phyloP scores from a whole-genome alignment of 306 rosid species.

The Phaseolus lunatus region DNA sequence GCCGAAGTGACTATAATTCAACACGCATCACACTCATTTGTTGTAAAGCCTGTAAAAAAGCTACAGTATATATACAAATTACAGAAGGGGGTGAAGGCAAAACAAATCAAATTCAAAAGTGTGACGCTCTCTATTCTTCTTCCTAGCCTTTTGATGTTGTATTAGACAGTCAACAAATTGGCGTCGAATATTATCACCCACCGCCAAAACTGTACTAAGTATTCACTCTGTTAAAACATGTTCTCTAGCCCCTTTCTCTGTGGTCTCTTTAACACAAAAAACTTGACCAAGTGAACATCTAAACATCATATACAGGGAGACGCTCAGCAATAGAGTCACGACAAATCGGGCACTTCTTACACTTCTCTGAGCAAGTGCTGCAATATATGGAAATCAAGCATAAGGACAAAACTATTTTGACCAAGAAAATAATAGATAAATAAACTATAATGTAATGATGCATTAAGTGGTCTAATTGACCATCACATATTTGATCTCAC shows the following conservation, averaged over 20 bases:
- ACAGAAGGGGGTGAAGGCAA: slow-evolving; percentile 12
- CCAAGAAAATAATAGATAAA: background rate
- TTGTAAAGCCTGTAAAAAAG: slow-evolving; percentile 33
- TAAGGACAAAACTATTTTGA: slow-evolving; percentile 19
- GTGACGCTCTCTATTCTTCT: slow-evolving; percentile 43
- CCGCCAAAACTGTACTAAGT: slow-evolving; percentile 50
- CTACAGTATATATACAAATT: slow-evolving; percentile 53
- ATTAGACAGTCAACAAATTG: slow-evolving; percentile 44
- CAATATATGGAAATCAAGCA: slow-evolving; percentile 47
- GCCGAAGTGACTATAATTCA: slow-evolving; percentile 33
- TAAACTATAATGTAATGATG: slow-evolving; percentile 13
- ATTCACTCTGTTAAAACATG: slow-evolving; percentile 41
- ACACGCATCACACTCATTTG: slow-evolving; percentile 27
- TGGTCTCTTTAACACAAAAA: slow-evolving; percentile 39
- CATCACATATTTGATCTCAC: slow-evolving; percentile 53
- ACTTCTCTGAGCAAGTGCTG: slow-evolving; percentile 88
- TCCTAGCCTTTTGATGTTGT: slow-evolving; percentile 36
- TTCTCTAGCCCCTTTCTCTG: slow-evolving; percentile 46
- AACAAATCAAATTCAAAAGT: slow-evolving; percentile 46
- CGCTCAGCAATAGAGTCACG: slow-evolving; percentile 72
- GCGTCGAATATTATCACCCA: background rate
- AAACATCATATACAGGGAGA: slow-evolving; percentile 89
- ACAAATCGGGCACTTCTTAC: slow-evolving; percentile 93
- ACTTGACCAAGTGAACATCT: slow-evolving; percentile 49
- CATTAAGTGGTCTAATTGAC: background rate